Base-by-base conservation (phyloP, 352 stramenopile species). In the Hyaloperonospora brassicae region DNA sequence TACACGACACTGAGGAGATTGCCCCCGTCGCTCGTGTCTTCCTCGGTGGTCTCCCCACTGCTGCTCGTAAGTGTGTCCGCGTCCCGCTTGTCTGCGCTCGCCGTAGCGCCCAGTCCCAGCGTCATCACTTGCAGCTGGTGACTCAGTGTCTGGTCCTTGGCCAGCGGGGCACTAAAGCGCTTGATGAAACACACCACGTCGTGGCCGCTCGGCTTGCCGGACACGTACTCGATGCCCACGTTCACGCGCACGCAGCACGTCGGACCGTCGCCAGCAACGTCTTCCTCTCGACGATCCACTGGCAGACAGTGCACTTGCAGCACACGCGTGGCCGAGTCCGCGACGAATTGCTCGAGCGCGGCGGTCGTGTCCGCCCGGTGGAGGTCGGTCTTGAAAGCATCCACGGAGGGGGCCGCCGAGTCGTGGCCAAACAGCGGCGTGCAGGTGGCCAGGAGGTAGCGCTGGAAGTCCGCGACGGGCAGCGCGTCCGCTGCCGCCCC, bases 161-260 rank as follows among this genome's bases (percentile, higher is more conserved):
- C 73, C 27, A 95, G 58, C 31, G 80, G 68, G 44, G 77, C 73
- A 30, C 73, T 87, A 27, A 79, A 66, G 17, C 80, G 81, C 68
- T 95, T 95, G 59, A 95, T 90, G 57, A 95, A 90, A 59, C 84
- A 95, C 46, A 95, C 78, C 23, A 80, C 71, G 54, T 91, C 79
- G 52, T 88, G 79, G 44, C 76, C 64, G 48, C 59, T 73, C 59
- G 85, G 76, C 57, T 86, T 86, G 22, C 69, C 72, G 12, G 66
- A 46, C 17, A 67, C 56, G 48, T 93, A 93, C 63, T 89, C 79
- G 34, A 93, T 76, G 14, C 83, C 83, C 30, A 91, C 38, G 57
- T 91, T 91, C 47, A 89, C 77, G 54, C 77, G 75, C 59, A 91
- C 62, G 10, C 64, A 57, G 30, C 62, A 76, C 47, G 27, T 43